Percentiles rank a stretch among this genome's conserved stretches.
phyloP scores from a whole-genome alignment of 1,284 basidiomycete species.

The Ceratobasidium sp. region DNA sequence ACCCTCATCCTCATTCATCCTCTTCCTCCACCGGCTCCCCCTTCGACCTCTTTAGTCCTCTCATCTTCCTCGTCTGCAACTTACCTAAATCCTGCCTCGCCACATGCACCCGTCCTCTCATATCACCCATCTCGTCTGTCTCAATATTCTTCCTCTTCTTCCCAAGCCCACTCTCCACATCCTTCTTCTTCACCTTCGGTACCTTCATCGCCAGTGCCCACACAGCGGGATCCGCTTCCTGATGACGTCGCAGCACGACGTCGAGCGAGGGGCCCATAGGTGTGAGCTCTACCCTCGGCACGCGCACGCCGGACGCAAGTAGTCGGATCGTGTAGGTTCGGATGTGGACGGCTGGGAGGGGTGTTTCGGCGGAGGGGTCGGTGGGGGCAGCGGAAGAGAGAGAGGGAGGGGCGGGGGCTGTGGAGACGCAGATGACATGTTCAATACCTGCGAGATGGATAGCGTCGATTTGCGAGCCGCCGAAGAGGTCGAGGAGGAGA shows the following conservation, averaged over 20 bases:
- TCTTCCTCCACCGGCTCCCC: conserved; percentile 56
- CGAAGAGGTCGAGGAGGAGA: conserved; percentile 87
- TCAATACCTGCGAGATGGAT: conserved; percentile 90
- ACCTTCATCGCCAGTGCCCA: conserved; percentile 85
- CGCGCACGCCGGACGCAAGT: conserved; percentile 79
- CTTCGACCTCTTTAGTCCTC: conserved; percentile 73
- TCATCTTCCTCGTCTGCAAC: conserved; percentile 94
- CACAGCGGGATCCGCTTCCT: conserved; percentile 82
- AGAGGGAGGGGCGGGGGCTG: conserved; percentile 73
- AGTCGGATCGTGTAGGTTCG: conserved; percentile 87
- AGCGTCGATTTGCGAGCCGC: conserved; percentile 86
- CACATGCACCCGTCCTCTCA: conserved; percentile 91
- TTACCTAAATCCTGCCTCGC: conserved; percentile 89
- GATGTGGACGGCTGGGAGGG: conserved; percentile 91
- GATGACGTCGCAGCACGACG: conserved; percentile 81
- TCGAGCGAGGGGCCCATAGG: conserved; percentile 96
- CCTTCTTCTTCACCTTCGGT: conserved; percentile 88
- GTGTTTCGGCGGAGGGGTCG: conserved; percentile 64
- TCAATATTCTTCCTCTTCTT: conserved; percentile 96
- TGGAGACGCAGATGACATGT: conserved; percentile 90
- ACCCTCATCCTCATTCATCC: not conserved
- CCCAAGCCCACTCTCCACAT: conserved; percentile 87
- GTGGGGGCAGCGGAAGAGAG: conserved; percentile 63
- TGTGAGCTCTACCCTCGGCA: conserved; percentile 84
- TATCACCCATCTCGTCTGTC: conserved; percentile 98